phyloP scores from a whole-genome alignment of 257 asterid genomes.

The Perilla frutescens region DNA sequence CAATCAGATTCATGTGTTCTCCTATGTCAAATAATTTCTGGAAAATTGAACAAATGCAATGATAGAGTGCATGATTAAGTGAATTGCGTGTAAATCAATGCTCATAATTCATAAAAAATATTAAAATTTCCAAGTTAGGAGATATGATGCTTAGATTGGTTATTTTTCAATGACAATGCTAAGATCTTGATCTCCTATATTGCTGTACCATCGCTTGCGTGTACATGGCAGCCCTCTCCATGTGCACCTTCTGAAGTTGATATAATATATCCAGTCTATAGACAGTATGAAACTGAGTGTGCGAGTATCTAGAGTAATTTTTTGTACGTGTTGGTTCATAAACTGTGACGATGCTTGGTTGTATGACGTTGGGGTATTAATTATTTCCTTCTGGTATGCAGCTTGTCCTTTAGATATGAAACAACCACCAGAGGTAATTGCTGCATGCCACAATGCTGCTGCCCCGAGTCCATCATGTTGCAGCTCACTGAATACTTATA shows the following conservation, averaged over 20 bases:
- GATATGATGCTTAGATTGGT: constrained; percentile 15
- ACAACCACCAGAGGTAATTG: constrained; percentile 80
- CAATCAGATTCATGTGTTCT: not conserved
- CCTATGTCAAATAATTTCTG: not conserved
- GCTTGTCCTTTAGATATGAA: constrained; percentile 90
- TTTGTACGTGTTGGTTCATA: not conserved
- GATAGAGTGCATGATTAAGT: constrained; percentile 1
- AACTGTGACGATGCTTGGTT: constrained; percentile 5
- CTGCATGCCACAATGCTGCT: constrained; percentile 75
- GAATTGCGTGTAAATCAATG: constrained; percentile 6
- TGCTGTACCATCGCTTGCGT: constrained; percentile 1
- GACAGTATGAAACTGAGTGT: not conserved
- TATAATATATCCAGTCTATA: not conserved
- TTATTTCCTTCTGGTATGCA: constrained; percentile 43
- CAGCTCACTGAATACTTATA: constrained; percentile 73
- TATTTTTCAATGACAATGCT: not conserved
- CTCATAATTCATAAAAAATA: not conserved
- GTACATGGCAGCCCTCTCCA: not conserved
- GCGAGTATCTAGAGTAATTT: not conserved
- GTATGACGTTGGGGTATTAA: constrained; percentile 19
- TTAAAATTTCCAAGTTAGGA: not conserved
- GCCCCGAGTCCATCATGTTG: constrained; percentile 93
- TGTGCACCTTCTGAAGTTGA: constrained; percentile 6
- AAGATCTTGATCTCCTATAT: not conserved
- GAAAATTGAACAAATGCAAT: not conserved